A percentile compares a stretch with the other conserved stretches of the same genome.
These are phyloP conservation scores for Trichothecium roseum DNA, from an alignment of 2,329 filamentous ascomycete species.

Conservation along the genomic window DNA sequence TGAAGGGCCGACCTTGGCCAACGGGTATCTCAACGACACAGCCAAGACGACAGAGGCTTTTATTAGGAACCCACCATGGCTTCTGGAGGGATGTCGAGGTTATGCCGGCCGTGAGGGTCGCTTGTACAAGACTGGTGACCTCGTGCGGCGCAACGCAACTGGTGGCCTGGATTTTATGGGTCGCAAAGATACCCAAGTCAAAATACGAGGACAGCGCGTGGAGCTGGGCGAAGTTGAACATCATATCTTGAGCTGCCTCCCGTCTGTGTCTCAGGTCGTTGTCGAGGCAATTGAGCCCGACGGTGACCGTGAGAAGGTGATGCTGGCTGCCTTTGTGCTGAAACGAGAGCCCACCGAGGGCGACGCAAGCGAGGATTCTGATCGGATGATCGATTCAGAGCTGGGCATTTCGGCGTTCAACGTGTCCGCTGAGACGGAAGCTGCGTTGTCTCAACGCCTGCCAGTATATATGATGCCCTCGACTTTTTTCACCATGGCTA, in stretches of 20 bases:
- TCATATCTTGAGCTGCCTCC: constrained; percentile 1
- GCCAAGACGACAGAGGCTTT: constrained; percentile 48
- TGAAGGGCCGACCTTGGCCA: constrained; percentile 26
- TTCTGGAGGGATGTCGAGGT: constrained; percentile 24
- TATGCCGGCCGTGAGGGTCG: constrained; percentile 27
- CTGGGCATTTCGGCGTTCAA: too few species aligned
- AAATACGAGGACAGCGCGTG: constrained; percentile 38
- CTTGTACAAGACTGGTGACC: constrained; percentile 36
- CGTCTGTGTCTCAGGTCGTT: not conserved
- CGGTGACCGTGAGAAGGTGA: not conserved
- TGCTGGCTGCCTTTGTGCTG: not conserved
- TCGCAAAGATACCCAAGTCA: constrained; percentile 37
- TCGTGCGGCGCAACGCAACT: constrained; percentile 17
- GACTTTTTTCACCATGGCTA: not conserved
- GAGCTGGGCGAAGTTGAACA: constrained; percentile 25
- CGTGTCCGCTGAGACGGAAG: too few species aligned
- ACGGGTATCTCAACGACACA: constrained; percentile 47
- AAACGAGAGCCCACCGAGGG: not conserved
- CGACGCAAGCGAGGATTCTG: not conserved
- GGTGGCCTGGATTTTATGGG: constrained; percentile 16
- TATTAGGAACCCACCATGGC: constrained; percentile 43
- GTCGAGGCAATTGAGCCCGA: not conserved
- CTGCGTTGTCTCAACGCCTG: not conserved
- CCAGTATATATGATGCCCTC: constrained; percentile 1
- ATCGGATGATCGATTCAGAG: not conserved